Percentiles rank a stretch among this genome's conserved stretches.
Conservation (phyloP, 2,329 filamentous ascomycete genomes). For the Fusarium metavorans region DNA sequence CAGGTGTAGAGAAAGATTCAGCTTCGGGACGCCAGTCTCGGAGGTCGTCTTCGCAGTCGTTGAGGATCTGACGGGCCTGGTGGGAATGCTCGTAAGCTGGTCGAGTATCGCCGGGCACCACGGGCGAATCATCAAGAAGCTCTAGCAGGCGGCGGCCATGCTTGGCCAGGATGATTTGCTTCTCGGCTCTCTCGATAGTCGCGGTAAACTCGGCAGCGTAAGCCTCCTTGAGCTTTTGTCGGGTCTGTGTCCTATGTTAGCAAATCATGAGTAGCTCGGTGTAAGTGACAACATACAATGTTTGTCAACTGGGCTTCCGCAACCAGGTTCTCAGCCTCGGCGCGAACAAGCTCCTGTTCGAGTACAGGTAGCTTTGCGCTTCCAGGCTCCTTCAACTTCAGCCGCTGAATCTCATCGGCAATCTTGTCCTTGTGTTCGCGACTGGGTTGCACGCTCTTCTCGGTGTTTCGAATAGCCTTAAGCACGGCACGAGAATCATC, state of each 20-base stretch:
- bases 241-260: slow-evolving; percentile 71
- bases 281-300: slow-evolving; percentile 70
- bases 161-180: slow-evolving; percentile 93
- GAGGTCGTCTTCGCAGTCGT: slow-evolving; percentile 92
- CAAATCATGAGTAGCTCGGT: background rate
- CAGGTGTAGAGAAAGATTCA: slow-evolving; percentile 47
- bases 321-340: slow-evolving; percentile 95
- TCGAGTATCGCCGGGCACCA: slow-evolving; percentile 86
- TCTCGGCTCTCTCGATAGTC: slow-evolving; percentile 95
- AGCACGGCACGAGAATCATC: slow-evolving; percentile 86
- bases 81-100: slow-evolving; percentile 73
- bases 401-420: slow-evolving; percentile 88
- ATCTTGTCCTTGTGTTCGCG: slow-evolving; percentile 90
- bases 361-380: slow-evolving; percentile 84
- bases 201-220: slow-evolving; percentile 90
- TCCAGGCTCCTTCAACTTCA: slow-evolving; percentile 93
- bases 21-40: slow-evolving; percentile 74
- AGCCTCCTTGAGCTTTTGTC: slow-evolving; percentile 95
- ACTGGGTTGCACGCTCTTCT: slow-evolving; percentile 93
- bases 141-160: slow-evolving; percentile 88
- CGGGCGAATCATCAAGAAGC: slow-evolving; percentile 88
- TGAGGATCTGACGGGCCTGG: slow-evolving; percentile 85
- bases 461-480: slow-evolving; percentile 95
- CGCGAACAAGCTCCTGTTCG: slow-evolving; percentile 95
- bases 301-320: slow-evolving; percentile 97